phyloP scores from a whole-genome alignment of 345 rosid species.

The Cardiospermum halicacabum region DNA sequence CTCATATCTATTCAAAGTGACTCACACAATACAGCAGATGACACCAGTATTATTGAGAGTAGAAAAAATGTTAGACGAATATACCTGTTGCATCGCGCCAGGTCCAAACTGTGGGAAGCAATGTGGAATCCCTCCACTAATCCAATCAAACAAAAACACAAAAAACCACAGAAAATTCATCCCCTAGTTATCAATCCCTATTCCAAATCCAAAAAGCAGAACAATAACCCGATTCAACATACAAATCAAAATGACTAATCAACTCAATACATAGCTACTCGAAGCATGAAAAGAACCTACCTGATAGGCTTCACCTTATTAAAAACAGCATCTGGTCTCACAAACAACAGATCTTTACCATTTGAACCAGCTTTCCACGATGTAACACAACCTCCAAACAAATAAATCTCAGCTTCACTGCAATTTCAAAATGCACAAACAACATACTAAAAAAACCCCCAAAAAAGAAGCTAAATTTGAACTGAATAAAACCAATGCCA shows the following conservation, averaged over 20 bases:
- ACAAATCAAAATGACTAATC: too few relatives aligned
- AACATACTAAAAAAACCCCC: not conserved
- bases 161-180: not conserved
- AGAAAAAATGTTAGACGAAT: conserved; percentile 3
- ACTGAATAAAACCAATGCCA: not conserved
- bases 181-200: not conserved
- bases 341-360: conserved; percentile 83
- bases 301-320: conserved; percentile 87
- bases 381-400: conserved; percentile 84
- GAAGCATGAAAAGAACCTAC: conserved; percentile 26
- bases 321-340: conserved; percentile 94
- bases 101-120: conserved; percentile 99
- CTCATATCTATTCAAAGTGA: conserved; percentile 1
- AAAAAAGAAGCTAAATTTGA: not conserved
- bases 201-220: not conserved
- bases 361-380: conserved; percentile 69
- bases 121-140: conserved; percentile 94
- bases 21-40: not conserved
- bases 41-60: not conserved
- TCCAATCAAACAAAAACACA: conserved; percentile 10
- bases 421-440: not conserved
- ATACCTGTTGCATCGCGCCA: conserved; percentile 82
- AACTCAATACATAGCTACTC: not conserved
- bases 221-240: not conserved
- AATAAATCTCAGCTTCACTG: conserved; percentile 88